Evolutionary conservation across 2,329 filamentous ascomycete genomes (phyloP).

Genomic region (Exophiala phaeomuriformis): DNA sequence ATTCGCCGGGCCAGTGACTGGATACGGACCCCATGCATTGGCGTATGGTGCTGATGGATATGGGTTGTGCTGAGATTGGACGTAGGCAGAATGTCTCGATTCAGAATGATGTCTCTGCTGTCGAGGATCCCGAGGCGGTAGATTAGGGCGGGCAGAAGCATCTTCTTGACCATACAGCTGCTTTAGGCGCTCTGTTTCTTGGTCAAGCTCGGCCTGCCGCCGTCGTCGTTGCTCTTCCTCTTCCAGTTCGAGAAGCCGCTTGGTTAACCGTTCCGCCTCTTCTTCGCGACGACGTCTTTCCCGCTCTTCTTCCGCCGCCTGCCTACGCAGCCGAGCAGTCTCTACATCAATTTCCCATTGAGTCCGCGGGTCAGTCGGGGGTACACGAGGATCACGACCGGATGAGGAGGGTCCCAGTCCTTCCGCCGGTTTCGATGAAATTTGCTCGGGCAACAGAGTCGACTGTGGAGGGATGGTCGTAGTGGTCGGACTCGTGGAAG

Average conservation of each 20-base stretch:
- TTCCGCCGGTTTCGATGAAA: conserved; percentile 25
- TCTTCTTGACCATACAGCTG: conserved; percentile 45
- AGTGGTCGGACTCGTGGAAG: conserved; percentile 27
- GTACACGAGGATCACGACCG: conserved; percentile 28
- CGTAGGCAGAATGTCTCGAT: conserved; percentile 14
- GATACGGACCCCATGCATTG: conserved; percentile 8
- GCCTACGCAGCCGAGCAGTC: conserved; percentile 39
- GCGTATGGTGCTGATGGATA: conserved; percentile 1
- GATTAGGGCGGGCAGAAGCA: conserved; percentile 14
- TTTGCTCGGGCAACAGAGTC: conserved; percentile 5
- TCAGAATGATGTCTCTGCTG: conserved; percentile 21
- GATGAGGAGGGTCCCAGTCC: conserved; percentile 5
- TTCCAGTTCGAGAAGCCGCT: conserved; percentile 47
- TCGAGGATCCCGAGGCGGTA: conserved; percentile 22
- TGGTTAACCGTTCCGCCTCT: conserved; percentile 47
- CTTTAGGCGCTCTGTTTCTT: conserved; percentile 68
- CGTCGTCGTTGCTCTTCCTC: conserved; percentile 44
- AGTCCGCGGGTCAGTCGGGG: conserved; percentile 43
- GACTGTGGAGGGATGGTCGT: conserved; percentile 6
- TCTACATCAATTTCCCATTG: conserved; percentile 49
- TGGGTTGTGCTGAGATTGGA: conserved; percentile 15
- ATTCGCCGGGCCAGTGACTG: not conserved
- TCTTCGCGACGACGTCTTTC: conserved; percentile 42
- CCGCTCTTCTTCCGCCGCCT: conserved; percentile 38
- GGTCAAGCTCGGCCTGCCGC: conserved; percentile 55